A percentile compares a stretch with the other conserved stretches of the same genome.
Evolutionary conservation across 2,329 filamentous ascomycete genomes (phyloP).

Genomic region (Pseudopyrenochaeta lycopersici): DNA sequence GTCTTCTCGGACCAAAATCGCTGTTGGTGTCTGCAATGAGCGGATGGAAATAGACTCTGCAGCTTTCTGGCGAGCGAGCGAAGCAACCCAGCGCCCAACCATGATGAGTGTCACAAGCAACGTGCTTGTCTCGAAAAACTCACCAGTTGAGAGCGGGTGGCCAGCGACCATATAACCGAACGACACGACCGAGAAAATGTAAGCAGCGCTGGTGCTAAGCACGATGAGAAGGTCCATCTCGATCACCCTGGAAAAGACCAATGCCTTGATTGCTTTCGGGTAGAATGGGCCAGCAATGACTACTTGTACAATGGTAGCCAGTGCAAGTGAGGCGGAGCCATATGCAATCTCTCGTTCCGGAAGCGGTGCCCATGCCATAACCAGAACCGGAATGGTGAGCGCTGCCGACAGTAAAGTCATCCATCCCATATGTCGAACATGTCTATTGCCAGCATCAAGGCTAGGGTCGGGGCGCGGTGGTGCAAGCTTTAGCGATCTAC

Average conservation of each 20-base stretch:
- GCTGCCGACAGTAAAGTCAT: slow-evolving; percentile 46
- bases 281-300: slow-evolving; percentile 74
- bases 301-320: slow-evolving; percentile 74
- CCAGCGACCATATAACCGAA: slow-evolving; percentile 53
- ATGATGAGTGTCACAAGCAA: slow-evolving; percentile 64
- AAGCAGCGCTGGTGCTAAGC: slow-evolving; percentile 72
- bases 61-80: slow-evolving; percentile 59
- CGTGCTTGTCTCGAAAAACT: slow-evolving; percentile 66
- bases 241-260: slow-evolving; percentile 67
- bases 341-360: slow-evolving; percentile 58
- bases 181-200: slow-evolving; percentile 66
- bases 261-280: slow-evolving; percentile 66
- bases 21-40: slow-evolving; percentile 67
- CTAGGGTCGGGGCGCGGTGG: slow-evolving; percentile 56
- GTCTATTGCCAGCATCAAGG: slow-evolving; percentile 61
- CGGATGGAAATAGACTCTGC: slow-evolving; percentile 60
- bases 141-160: slow-evolving; percentile 51
- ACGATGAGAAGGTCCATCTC: slow-evolving; percentile 77
- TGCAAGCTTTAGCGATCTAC: slow-evolving; percentile 52
- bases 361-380: slow-evolving; percentile 74
- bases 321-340: slow-evolving; percentile 63
- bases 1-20: slow-evolving; percentile 58
- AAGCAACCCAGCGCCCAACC: slow-evolving; percentile 59
- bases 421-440: slow-evolving; percentile 62
- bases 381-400: slow-evolving; percentile 59